These are phyloP conservation scores for Ploettnerulaceae sp. DNA, from an alignment of 2,329 filamentous ascomycete species.

Conservation along the genomic window DNA sequence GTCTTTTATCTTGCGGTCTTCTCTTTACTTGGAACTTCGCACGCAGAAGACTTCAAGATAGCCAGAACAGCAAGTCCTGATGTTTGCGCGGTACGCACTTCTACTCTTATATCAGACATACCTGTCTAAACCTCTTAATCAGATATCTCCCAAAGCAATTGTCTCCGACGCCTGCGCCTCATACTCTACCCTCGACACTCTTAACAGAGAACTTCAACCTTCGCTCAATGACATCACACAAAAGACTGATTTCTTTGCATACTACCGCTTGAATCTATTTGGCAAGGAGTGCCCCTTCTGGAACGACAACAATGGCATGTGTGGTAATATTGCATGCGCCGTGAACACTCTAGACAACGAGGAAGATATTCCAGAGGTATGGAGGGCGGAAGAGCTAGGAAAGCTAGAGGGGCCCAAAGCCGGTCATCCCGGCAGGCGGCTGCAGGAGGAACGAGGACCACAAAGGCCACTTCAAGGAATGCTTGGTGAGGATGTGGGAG, in stretches of 20 bases:
- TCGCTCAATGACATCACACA: constrained; percentile 75
- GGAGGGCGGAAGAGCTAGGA: constrained; percentile 86
- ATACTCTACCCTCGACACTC: constrained; percentile 79
- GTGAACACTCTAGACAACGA: constrained; percentile 95
- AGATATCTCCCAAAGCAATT: constrained; percentile 85
- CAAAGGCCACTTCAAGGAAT: constrained; percentile 73
- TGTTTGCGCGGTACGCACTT: constrained; percentile 36
- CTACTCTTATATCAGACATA: constrained; percentile 28
- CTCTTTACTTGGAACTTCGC: constrained; percentile 47
- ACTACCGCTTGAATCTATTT: constrained; percentile 93
- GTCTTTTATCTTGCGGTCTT: constrained; percentile 60
- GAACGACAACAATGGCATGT: constrained; percentile 89
- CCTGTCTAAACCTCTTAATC: constrained; percentile 34
- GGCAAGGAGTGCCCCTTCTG: constrained; percentile 95
- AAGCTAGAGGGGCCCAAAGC: constrained; percentile 89
- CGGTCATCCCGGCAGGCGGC: constrained; percentile 74
- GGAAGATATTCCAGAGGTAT: constrained; percentile 85
- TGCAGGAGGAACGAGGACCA: constrained; percentile 63
- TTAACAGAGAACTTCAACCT: constrained; percentile 75
- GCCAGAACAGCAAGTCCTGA: constrained; percentile 35
- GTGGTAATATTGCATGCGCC: constrained; percentile 93
- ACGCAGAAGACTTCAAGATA: constrained; percentile 37
- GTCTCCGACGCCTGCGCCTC: constrained; percentile 94
- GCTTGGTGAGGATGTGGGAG: constrained; percentile 80
- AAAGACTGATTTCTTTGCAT: constrained; percentile 94